Conservation (phyloP, 805 yeast species). For the Zygotorulaspora chibaensis region DNA sequence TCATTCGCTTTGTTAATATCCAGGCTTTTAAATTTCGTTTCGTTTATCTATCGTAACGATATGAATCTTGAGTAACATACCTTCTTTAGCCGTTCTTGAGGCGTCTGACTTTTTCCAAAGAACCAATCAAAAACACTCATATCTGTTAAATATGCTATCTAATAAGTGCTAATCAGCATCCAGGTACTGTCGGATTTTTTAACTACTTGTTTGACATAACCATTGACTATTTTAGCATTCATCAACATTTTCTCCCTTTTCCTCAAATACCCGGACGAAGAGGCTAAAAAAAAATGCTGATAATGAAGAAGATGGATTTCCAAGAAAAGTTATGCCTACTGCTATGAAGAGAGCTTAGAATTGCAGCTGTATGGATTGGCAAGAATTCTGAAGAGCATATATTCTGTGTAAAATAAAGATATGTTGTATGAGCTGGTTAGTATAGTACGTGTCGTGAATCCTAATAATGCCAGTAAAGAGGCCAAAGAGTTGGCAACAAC, state of each 20-base stretch:
- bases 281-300: background rate
- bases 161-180: too few species aligned
- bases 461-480: slow-evolving; percentile 48
- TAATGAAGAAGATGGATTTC: background rate
- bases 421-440: slow-evolving; percentile 92
- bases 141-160: background rate
- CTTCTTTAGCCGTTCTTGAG: slow-evolving; percentile 89
- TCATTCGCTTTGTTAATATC: background rate
- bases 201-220: too few species aligned
- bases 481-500: slow-evolving; percentile 63
- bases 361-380: background rate
- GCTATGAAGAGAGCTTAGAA: background rate
- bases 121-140: slow-evolving; percentile 87
- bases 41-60: background rate
- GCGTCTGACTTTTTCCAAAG: slow-evolving; percentile 88
- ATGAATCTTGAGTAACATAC: slow-evolving; percentile 28
- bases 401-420: background rate
- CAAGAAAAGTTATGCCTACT: background rate
- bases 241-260: background rate
- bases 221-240: too few species aligned
- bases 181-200: too few species aligned
- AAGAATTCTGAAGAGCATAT: background rate
- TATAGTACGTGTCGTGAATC: slow-evolving; percentile 74
- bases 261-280: background rate
- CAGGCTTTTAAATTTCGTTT: background rate